phyloP scores from a whole-genome alignment of 2,329 filamentous ascomycete genomes.

The Fusarium sp. region DNA sequence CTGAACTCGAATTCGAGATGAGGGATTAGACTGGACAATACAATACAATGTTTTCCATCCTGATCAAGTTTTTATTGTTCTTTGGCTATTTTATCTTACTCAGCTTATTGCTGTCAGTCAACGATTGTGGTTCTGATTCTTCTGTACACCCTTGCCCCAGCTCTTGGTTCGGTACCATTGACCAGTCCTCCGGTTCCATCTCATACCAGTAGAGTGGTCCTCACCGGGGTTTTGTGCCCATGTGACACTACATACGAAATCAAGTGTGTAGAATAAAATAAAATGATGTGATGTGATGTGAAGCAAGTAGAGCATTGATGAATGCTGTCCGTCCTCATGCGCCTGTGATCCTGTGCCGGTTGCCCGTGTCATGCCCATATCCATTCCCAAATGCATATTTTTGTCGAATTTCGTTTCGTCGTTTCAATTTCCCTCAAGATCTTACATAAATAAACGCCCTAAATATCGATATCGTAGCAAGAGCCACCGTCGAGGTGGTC shows the following conservation, averaged over 20 bases:
- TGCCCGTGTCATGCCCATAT: conserved; percentile 18
- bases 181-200: conserved; percentile 23
- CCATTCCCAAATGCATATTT: conserved; percentile 21
- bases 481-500: background rate
- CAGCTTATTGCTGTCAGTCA: conserved; percentile 17
- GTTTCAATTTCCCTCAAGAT: conserved; percentile 28
- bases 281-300: conserved; percentile 1
- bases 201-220: conserved; percentile 30
- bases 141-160: background rate
- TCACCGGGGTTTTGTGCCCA: conserved; percentile 28
- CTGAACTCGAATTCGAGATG: background rate
- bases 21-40: background rate
- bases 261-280: background rate
- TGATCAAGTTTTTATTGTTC: background rate
- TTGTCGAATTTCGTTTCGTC: conserved; percentile 25
- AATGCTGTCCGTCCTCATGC: conserved; percentile 35
- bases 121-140: conserved; percentile 20
- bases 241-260: conserved; percentile 29
- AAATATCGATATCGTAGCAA: background rate
- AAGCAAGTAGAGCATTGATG: conserved; percentile 27
- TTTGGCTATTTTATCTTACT: background rate
- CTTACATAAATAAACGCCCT: conserved; percentile 26
- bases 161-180: conserved; percentile 20
- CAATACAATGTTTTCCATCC: background rate
- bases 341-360: conserved; percentile 20